Base-by-base conservation (phyloP, 2,329 filamentous ascomycete species). In the Aureobasidium namibiae region DNA sequence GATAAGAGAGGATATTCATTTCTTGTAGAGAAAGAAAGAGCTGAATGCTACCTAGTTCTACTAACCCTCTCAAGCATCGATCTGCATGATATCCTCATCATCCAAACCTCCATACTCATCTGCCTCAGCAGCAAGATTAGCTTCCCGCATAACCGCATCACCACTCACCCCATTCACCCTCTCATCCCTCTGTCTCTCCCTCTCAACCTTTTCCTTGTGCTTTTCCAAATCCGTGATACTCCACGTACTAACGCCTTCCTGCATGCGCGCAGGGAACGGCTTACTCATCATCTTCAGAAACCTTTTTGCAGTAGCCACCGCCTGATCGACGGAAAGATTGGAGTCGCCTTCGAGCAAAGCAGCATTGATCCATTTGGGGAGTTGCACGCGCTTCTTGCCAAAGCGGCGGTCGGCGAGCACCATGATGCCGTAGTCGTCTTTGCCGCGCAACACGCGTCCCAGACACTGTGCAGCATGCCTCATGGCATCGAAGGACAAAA, bases 401-500 rank as follows among this genome's bases (percentile, higher is more conserved):
- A 96, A 99, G 18, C 94, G 85, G 42, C 90, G 86, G 72, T 99
- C 94, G 2, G 95, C 94, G 29, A 99, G 80, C 4, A 99, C 92
- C 94, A 99, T 99, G 78, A 99, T 90, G n/a, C 94, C 94, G 73
- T 99, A 99, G 73, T 99, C 94, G 70, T 99, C 95, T 73, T 99
- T 99, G 24, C 94, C 94, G 67, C 94, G 82, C 63, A 99, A 78
- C 44, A 99, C 94, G 70, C 94, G 92, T 14, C 94, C 95, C 1
- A 99, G 79, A 69, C 94, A 99, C 71, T 99, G 94, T 0, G 94
- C 92, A 14, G 94, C 94, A 71, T 99, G 94, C n/a, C 94, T 86
- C 92, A 99, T 99, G 23, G 94, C 94, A 70, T 99, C 94, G 78
- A 99, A 99, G 21, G 94, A 97, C 10, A 99, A 76, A 70, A 99